phyloP scores from a whole-genome alignment of 2,329 filamentous ascomycete genomes.

The Ilyonectria mors-panacis region DNA sequence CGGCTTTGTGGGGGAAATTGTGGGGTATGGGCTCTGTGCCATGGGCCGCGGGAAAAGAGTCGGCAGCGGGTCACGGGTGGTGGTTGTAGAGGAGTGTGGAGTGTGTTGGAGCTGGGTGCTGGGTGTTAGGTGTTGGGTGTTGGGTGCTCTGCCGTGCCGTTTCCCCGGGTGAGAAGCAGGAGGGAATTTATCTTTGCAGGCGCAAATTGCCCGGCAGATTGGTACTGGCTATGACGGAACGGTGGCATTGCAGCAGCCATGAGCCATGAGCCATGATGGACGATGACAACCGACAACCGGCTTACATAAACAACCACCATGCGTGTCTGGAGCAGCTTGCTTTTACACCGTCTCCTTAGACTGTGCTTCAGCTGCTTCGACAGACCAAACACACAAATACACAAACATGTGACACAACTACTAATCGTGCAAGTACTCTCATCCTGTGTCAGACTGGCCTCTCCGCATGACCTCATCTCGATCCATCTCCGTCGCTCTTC shows the following conservation, averaged over 20 bases:
- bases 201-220: neutral
- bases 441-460: conserved; percentile 15
- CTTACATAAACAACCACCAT: too few species aligned
- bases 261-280: neutral
- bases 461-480: conserved; percentile 49
- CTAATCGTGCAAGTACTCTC: neutral
- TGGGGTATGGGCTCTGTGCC: conserved; percentile 26
- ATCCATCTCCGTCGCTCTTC: conserved; percentile 2
- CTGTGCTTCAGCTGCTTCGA: neutral
- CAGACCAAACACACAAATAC: neutral
- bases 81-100: neutral
- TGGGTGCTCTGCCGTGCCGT: neutral
- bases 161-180: neutral
- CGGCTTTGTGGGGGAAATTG: conserved; percentile 29
- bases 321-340: too few species aligned
- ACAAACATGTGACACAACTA: conserved; percentile 25
- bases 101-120: neutral
- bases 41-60: conserved; percentile 31
- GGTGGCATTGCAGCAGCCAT: neutral
- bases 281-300: neutral
- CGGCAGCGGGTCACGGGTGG: conserved; percentile 21
- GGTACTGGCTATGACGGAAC: neutral
- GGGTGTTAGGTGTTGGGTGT: too few species aligned
- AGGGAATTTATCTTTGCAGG: neutral
- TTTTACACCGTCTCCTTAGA: neutral